Conservation (phyloP, 2,329 filamentous ascomycete species). For the Xylariaceae sp. region DNA sequence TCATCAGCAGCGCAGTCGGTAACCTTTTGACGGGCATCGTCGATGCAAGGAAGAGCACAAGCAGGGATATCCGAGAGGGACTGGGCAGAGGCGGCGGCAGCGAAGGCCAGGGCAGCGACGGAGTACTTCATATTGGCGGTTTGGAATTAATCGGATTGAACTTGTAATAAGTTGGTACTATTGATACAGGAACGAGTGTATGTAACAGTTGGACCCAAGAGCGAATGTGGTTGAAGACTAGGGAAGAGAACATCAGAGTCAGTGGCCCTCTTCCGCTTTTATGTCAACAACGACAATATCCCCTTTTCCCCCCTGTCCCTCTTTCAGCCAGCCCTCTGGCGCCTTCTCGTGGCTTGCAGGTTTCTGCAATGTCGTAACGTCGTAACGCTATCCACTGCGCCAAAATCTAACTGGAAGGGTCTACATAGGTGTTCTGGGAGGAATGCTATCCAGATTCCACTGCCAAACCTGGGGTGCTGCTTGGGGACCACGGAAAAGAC, state of each 20-base stretch:
- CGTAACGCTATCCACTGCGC: slow-evolving; percentile 6
- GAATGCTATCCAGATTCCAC: no score
- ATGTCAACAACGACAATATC: slow-evolving; percentile 13
- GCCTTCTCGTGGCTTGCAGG: slow-evolving; percentile 17
- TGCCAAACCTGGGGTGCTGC: no score
- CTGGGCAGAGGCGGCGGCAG: slow-evolving; percentile 34
- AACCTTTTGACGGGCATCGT: slow-evolving; percentile 23
- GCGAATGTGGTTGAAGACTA: slow-evolving; percentile 19
- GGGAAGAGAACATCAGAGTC: background rate
- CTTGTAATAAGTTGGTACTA: slow-evolving; percentile 1
- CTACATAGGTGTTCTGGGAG: no score
- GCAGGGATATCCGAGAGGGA: slow-evolving; percentile 33
- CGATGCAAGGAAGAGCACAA: slow-evolving; percentile 36
- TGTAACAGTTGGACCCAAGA: slow-evolving; percentile 1
- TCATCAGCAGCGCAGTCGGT: slow-evolving; percentile 32
- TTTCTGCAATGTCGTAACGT: slow-evolving; percentile 7
- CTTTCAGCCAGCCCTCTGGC: no score
- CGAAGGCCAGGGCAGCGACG: slow-evolving; percentile 30
- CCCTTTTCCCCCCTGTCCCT: background rate
- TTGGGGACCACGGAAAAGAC: background rate
- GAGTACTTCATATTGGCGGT: slow-evolving; percentile 38
- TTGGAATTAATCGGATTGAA: background rate
- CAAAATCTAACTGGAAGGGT: slow-evolving; percentile 10
- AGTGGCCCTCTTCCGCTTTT: slow-evolving; percentile 9
- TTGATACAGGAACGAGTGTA: slow-evolving; percentile 18